Evolutionary conservation across 345 rosid species (phyloP).

Genomic region (Turritis glabra): DNA sequence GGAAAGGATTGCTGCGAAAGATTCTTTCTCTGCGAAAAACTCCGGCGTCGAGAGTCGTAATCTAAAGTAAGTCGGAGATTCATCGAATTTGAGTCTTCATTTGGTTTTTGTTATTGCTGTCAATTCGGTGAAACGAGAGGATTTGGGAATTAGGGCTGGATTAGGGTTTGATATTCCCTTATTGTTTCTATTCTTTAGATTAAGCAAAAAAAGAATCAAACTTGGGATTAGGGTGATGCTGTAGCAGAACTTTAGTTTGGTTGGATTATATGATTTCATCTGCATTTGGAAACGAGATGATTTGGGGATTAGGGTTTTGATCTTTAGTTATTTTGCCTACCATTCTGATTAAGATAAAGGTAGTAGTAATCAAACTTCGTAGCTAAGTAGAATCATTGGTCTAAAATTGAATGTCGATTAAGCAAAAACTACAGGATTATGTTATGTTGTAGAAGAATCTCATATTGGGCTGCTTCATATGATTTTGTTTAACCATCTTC

Average conservation of each 20-base stretch:
- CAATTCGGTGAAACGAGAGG: neutral
- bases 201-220: neutral
- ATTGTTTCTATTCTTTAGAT: neutral
- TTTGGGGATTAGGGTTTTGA: neutral
- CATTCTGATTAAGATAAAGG: neutral
- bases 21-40: conserved; percentile 64
- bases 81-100: neutral
- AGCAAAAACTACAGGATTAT: neutral
- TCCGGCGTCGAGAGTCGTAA: conserved; percentile 86
- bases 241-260: neutral
- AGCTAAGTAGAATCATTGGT: neutral
- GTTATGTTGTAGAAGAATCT: conserved; percentile 2
- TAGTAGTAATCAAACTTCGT: neutral
- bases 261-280: neutral
- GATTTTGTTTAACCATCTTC: neutral
- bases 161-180: conserved; percentile 2
- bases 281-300: neutral
- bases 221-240: neutral
- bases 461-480: neutral
- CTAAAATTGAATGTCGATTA: neutral
- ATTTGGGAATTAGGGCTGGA: conserved; percentile 12
- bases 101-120: neutral
- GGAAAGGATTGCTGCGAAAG: conserved; percentile 49
- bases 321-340: neutral
- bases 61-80: conserved; percentile 48